Evolutionary conservation across 2,329 filamentous ascomycete genomes (phyloP), one percentile per base, ranked within the genome.

Genomic region (Orbilia oligospora): DNA sequence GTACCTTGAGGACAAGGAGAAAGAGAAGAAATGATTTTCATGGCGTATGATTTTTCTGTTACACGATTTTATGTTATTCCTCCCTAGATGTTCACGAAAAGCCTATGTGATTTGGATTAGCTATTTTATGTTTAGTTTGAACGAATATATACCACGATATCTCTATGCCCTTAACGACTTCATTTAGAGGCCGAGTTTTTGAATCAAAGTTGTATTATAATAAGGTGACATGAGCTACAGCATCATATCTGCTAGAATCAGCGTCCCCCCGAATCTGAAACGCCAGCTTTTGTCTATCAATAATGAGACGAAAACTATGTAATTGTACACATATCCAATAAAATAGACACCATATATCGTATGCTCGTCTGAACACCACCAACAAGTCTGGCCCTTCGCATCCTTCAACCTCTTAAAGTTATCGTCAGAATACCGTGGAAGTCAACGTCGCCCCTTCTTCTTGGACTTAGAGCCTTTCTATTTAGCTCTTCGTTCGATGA

Each of bases 271-370:
- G 41, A 61, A 58, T 68, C 44, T 72, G 68, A 67, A 78, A 78
- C 75, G 75, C 75, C 75, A 63, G 58, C 58, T 78, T 72, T 72
- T 78, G 63, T 78, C 75, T 72, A 78, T 71, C 55, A 53, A 63
- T 67, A 46, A 41, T 55, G 61, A 71, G 75, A 72, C 63, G 58
- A 63, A 65, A 72, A 61, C 24, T 48, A 48, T 71, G 67, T 68
- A 69, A 46, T 63, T 77, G 65, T 77, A 77, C 73, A 77, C 46
- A 64, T 67, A 53, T 71, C 61, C 51, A 64, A 72, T 48, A 30
- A 65, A 55, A 58, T 51, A 67, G 56, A 64, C 58, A 38, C 16
- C 18, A 33, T 67, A 68, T 61, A 55, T 68, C 71, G n/a, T 61
- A 61, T n/a, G 56, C 56, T 18, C 56, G 36, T 41, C 10, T 61